Base-by-base conservation (phyloP, 1,284 basidiomycete genomes). In the Microbotryum scabiosae region DNA sequence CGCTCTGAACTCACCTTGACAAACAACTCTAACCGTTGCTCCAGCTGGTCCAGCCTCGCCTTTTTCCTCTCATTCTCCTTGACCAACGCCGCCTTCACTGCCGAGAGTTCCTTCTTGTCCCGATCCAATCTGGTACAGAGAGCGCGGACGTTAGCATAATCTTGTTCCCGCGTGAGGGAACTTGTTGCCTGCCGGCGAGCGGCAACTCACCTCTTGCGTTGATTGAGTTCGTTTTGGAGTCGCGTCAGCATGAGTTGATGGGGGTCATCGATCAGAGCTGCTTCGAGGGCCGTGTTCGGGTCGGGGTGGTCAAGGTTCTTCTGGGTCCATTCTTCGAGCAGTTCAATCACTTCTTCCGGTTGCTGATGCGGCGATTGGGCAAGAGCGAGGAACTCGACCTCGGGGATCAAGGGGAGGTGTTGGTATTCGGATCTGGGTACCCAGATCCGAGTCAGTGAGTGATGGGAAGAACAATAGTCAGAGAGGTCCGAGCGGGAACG, bases 61-160 rank as follows among this genome's bases (percentile, higher is more conserved):
- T 71, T 71, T 55, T 69, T 68, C 41, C 64, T 57, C 54, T 70
- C 63, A 49, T 69, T 71, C 60, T 70, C 69, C 58, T 69, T 70
- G 61, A 70, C 59, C 41, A 71, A 59, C 44, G 63, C 66, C 5
- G 69, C 63, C 55, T 71, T 71, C 25, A 51, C 58, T 8, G 50
- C 36, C 2, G 66, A 66, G 14, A 71, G 60, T 30, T 64, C 61
- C 28, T 69, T 70, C 18, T 66, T 64, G 49, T 69, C 70, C 28
- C 63, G 62, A 52, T 71, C 69, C 48, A 68, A 62, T 6, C 70
- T 71, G 61, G 18, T 12, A 9, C 12, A 5, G n/a, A 4, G 23
- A 6, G 20, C 25, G 21, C 20, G 21, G 18, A 46, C 18, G 30
- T 46, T 12, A 44, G 52, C 14, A 1, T 18, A 1, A 9, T 2